Evolutionary conservation across 768 basidiomycete species (phyloP).

Genomic region (Mycena albidolilacea): DNA sequence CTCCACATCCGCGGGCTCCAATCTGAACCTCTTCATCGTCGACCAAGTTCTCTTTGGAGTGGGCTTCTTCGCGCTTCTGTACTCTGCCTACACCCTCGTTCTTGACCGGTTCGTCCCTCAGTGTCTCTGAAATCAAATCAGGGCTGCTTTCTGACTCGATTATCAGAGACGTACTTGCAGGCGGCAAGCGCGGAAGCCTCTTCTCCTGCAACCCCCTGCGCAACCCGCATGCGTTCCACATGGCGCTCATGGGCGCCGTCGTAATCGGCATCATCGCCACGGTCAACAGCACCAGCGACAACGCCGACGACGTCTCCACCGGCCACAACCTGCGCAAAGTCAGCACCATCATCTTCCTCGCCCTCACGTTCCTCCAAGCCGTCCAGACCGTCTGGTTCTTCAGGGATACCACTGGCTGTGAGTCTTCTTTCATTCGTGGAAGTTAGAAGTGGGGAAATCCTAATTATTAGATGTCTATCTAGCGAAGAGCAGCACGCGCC

Average conservation of each 20-base stretch:
- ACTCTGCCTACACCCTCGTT: conserved; percentile 58
- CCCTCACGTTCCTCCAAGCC: conserved; percentile 51
- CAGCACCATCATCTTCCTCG: conserved; percentile 55
- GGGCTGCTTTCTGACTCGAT: background rate
- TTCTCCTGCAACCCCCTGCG: conserved; percentile 43
- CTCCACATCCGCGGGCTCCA: conserved; percentile 49
- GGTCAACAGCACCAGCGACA: conserved; percentile 36
- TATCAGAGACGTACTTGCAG: conserved; percentile 42
- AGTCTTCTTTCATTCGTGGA: background rate
- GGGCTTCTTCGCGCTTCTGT: conserved; percentile 62
- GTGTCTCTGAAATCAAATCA: no score
- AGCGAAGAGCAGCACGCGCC: conserved; percentile 19
- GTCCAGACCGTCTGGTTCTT: conserved; percentile 45
- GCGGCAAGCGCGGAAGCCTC: conserved; percentile 28
- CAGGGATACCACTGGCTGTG: background rate
- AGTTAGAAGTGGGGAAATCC: no score
- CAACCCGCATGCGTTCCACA: conserved; percentile 51
- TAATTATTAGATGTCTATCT: background rate
- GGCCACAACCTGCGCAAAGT: conserved; percentile 49
- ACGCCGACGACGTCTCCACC: conserved; percentile 32
- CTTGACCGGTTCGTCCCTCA: conserved; percentile 53
- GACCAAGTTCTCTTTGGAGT: conserved; percentile 57
- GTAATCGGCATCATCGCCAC: conserved; percentile 52
- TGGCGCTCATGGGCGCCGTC: conserved; percentile 48
- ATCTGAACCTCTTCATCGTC: conserved; percentile 51